Conservation (phyloP, 2,329 filamentous ascomycete species). For the Hymenoscyphus scutula region DNA sequence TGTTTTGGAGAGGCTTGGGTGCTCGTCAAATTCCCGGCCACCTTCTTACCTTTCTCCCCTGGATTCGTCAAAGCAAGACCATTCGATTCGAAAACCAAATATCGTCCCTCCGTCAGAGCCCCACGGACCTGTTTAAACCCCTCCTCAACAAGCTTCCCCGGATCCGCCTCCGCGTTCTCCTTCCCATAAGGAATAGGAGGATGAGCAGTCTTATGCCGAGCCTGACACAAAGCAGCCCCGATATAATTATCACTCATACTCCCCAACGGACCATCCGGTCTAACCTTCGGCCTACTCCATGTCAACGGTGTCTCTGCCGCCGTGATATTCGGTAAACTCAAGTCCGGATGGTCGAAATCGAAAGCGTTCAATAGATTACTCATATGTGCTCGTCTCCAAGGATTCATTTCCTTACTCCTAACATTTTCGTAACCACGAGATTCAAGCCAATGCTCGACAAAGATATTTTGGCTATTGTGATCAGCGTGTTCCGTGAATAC, state of each 20-base stretch:
- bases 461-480: slow-evolving; percentile 54
- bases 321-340: slow-evolving; percentile 46
- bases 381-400: slow-evolving; percentile 47
- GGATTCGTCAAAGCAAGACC: slow-evolving; percentile 43
- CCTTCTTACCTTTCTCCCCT: too few relatives aligned
- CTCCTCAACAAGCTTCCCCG: slow-evolving; percentile 44
- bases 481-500: slow-evolving; percentile 55
- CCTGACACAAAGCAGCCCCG: slow-evolving; percentile 45
- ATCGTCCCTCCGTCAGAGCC: slow-evolving; percentile 54
- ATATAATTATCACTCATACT: slow-evolving; percentile 43
- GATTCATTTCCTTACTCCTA: slow-evolving; percentile 41
- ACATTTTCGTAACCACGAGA: slow-evolving; percentile 40
- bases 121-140: slow-evolving; percentile 53
- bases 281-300: slow-evolving; percentile 1
- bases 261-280: slow-evolving; percentile 11
- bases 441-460: slow-evolving; percentile 48
- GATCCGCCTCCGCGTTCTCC: slow-evolving; percentile 37
- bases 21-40: slow-evolving; percentile 16
- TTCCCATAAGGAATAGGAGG: slow-evolving; percentile 48
- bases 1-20: slow-evolving; percentile 38
- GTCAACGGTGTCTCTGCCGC: slow-evolving; percentile 28
- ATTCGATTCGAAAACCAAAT: slow-evolving; percentile 48
- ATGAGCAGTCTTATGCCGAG: slow-evolving; percentile 37
- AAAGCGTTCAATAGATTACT: slow-evolving; percentile 47
- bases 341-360: slow-evolving; percentile 46